phyloP scores from a whole-genome alignment of 257 asterid genomes.

The Henckelia pumila region DNA sequence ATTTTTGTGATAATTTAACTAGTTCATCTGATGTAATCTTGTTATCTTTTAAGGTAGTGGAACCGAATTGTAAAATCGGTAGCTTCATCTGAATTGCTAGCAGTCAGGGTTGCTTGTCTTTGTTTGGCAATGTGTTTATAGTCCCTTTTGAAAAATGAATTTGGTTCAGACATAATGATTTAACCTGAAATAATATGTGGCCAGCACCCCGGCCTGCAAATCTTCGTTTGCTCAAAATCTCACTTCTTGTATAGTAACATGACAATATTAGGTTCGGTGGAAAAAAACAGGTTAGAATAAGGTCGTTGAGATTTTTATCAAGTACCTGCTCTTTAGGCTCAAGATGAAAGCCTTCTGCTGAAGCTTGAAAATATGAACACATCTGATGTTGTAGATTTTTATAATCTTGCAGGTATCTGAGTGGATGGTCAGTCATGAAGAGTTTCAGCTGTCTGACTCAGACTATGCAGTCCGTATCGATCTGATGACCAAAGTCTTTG shows the following conservation, averaged over 20 bases:
- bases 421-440: conserved; percentile 80
- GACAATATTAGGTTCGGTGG: background rate
- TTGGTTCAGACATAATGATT: background rate
- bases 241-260: background rate
- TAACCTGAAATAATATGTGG: background rate
- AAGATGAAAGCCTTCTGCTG: conserved; percentile 9
- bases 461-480: conserved; percentile 82
- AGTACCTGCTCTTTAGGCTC: background rate
- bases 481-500: conserved; percentile 87
- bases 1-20: background rate
- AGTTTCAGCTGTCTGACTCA: conserved; percentile 58
- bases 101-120: background rate
- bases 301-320: background rate
- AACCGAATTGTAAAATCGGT: no score
- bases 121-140: background rate
- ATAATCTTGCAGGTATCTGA: conserved; percentile 72
- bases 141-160: background rate
- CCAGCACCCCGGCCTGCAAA: background rate
- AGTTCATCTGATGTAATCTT: background rate
- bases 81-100: background rate
- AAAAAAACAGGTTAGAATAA: background rate
- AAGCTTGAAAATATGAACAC: conserved; percentile 7
- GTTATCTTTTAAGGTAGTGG: background rate
- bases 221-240: background rate
- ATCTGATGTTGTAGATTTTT: conserved; percentile 14